A percentile compares a stretch with the other conserved stretches of the same genome.
phyloP scores from a whole-genome alignment of 106 monocot species.

The Cymbidium sinense region DNA sequence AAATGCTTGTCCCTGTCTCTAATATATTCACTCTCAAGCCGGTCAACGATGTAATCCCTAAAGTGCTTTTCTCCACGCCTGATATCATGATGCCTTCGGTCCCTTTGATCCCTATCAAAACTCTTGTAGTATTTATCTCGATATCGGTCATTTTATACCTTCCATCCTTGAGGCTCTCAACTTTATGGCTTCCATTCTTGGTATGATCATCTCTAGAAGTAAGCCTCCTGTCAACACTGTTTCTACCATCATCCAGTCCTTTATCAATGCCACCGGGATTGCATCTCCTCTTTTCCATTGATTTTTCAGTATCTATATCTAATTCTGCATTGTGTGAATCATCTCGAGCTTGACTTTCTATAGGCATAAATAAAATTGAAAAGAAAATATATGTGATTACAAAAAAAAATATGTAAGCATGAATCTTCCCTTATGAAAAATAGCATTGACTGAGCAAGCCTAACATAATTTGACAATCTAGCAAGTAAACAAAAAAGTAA shows the following conservation, averaged over 20 bases:
- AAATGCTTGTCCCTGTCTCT: slow-evolving; percentile 31
- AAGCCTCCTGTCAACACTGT: slow-evolving; percentile 23
- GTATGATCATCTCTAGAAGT: slow-evolving; percentile 38
- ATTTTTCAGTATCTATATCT: slow-evolving; percentile 39
- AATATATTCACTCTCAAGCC: slow-evolving; percentile 32
- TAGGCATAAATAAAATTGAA: not conserved
- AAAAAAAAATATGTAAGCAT: not conserved
- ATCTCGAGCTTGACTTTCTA: not conserved
- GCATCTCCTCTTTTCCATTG: slow-evolving; percentile 31
- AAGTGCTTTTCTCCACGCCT: slow-evolving; percentile 28
- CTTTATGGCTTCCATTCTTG: slow-evolving; percentile 45
- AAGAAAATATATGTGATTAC: not conserved
- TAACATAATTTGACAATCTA: too few relatives aligned
- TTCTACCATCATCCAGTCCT: slow-evolving; percentile 28
- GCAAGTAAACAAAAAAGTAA: too few relatives aligned
- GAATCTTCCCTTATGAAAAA: not conserved
- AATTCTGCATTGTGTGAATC: slow-evolving; percentile 17
- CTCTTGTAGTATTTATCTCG: slow-evolving; percentile 40
- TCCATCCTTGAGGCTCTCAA: slow-evolving; percentile 48
- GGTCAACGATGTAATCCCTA: slow-evolving; percentile 31
- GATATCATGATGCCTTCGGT: slow-evolving; percentile 30
- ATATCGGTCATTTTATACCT: slow-evolving; percentile 31
- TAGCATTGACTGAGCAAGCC: not conserved
- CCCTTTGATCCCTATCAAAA: slow-evolving; percentile 30
- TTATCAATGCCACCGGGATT: slow-evolving; percentile 37